phyloP scores from a whole-genome alignment of 352 stramenopile species.

The Nothophytophthora sp. region DNA sequence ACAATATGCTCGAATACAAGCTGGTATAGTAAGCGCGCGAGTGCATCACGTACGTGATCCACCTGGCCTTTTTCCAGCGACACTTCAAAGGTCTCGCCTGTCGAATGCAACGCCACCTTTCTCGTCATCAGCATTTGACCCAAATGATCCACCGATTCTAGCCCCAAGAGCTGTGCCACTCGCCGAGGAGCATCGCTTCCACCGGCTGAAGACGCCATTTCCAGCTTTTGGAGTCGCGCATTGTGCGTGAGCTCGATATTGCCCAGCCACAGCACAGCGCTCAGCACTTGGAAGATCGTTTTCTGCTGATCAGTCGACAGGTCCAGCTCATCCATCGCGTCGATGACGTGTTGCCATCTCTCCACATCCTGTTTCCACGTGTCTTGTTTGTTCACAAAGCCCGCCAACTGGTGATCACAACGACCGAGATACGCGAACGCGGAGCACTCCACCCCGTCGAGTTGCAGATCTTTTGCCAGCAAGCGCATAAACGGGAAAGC shows the following conservation, averaged over 20 bases:
- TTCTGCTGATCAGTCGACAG: constrained; percentile 42
- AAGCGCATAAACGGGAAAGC: constrained; percentile 31
- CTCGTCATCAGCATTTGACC: constrained; percentile 52
- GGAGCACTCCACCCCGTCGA: constrained; percentile 35
- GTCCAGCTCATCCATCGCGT: constrained; percentile 44
- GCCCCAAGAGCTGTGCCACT: constrained; percentile 36
- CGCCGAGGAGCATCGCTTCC: constrained; percentile 12
- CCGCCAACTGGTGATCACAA: constrained; percentile 33
- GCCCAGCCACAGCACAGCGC: constrained; percentile 70
- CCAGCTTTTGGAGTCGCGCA: constrained; percentile 14
- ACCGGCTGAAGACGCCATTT: constrained; percentile 21
- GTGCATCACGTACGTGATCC: constrained; percentile 46
- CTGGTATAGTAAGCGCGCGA: constrained; percentile 65
- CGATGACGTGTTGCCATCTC: constrained; percentile 61
- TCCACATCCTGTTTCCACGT: constrained; percentile 63
- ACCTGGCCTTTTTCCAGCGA: constrained; percentile 48
- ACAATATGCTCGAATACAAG: constrained; percentile 50
- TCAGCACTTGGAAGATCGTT: constrained; percentile 61
- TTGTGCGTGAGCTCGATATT: constrained; percentile 56
- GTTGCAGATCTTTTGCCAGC: constrained; percentile 38
- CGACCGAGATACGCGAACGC: constrained; percentile 55
- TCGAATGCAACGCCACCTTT: constrained; percentile 43
- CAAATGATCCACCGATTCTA: constrained; percentile 27
- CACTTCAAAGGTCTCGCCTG: constrained; percentile 57
- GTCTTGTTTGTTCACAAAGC: constrained; percentile 27